A percentile compares a stretch with the other conserved stretches of the same genome.
These are phyloP conservation scores for Ganoderma lucidum DNA, from an alignment of 1,284 basidiomycete genomes.

Conservation along the genomic window DNA sequence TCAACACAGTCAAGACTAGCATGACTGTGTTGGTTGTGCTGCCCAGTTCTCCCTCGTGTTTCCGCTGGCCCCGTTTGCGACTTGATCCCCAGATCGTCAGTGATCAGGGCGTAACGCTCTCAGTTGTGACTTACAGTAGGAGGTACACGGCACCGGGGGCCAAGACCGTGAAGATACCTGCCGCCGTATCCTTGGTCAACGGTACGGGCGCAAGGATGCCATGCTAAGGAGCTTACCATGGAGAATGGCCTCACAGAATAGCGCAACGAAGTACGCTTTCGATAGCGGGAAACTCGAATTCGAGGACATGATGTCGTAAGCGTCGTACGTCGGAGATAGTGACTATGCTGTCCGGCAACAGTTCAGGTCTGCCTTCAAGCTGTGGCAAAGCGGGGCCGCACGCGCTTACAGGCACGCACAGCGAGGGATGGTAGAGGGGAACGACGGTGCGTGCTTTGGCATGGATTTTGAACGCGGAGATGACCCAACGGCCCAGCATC, in stretches of 20 bases:
- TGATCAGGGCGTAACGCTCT: no score
- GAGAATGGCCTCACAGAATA: slow-evolving; percentile 21
- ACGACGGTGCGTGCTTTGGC: no score
- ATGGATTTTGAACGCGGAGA: no score
- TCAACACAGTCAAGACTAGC: slow-evolving; percentile 12
- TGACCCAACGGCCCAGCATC: no score
- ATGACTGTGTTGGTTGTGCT: slow-evolving; percentile 7
- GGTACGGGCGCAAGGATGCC: not conserved
- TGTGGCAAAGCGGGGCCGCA: no score
- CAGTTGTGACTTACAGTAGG: not conserved
- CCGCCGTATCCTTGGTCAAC: not conserved
- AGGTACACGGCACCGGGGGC: not conserved
- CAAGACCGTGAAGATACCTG: not conserved
- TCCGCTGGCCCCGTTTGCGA: not conserved
- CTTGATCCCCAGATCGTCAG: not conserved
- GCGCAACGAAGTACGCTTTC: slow-evolving; percentile 19
- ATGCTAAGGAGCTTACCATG: slow-evolving; percentile 15
- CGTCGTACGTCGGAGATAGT: not conserved
- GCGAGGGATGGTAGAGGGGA: no score
- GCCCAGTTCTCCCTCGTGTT: not conserved
- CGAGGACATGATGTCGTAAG: not conserved
- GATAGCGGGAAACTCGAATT: slow-evolving; percentile 2
- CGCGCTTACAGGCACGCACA: no score
- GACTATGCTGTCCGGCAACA: not conserved
- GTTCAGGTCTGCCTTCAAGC: no score